Evolutionary conservation across 371 early-diverging fungal species (phyloP), one percentile per base, ranked within the genome.

Genomic region (Mortierella sp.): DNA sequence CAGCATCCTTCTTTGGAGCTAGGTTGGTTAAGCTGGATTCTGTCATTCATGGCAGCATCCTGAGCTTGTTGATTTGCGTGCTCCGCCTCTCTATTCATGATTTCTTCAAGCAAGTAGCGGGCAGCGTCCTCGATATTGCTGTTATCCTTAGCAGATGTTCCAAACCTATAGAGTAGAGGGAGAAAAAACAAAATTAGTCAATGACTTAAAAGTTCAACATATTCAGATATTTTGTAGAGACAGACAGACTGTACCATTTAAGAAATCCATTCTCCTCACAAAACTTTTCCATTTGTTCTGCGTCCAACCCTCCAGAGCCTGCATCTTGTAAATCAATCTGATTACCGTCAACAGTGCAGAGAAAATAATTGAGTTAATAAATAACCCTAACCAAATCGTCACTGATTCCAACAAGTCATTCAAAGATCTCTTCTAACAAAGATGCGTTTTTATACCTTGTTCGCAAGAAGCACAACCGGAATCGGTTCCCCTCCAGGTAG

Each of bases 141-240:
- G 72, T 92, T 90, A 28, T 90, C 90, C 63, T 92, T 92, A 5
- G 92, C 92, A 10, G 91, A 90, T 16, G 92, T 90, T 37, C 88
- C 88, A 71, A 90, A 91, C 90, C 91, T 90, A 62, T 12, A 51
- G 30, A 59, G 59, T 54, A 40, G 22, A 30, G 10, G 5, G 32
- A 32, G 35, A n/a, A 22, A n/a, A 37, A 20, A 55, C n/a, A 14
- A 51, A 26, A 26, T 51, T 51, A 51, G 51, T n/a, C 18, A n/a
- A 51, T 18, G n/a, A n/a, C n/a, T n/a, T n/a, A n/a, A 52, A 20
- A 32, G 11, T 43, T 35, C 35, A 35, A 35, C 35, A 35, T 35
- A 5, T 35, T 6, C 3, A 35, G 37, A 32, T 18, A 12, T 26
- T 22, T 18, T 20, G 18, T 43, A 40, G 47, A 52, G 32, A 32